Conservation (phyloP, 148 eudicot species). For the Rhododendron ovatum region DNA sequence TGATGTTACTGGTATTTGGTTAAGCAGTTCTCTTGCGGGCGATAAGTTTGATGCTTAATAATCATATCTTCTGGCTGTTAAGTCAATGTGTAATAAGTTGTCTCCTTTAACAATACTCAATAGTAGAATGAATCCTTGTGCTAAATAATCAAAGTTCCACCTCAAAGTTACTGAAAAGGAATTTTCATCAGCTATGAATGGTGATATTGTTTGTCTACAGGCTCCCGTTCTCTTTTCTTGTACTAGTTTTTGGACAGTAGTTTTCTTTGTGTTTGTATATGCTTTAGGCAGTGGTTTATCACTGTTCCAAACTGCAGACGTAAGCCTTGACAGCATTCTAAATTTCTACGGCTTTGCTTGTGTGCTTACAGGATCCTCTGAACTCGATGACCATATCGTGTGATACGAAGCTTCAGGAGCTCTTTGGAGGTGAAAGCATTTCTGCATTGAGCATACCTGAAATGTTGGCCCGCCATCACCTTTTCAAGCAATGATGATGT, state of each 20-base stretch:
- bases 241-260: not conserved
- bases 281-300: not conserved
- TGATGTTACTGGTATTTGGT: not conserved
- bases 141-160: not conserved
- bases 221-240: not conserved
- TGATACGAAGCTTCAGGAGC: conserved; percentile 45
- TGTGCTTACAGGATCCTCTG: conserved; percentile 35
- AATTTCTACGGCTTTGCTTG: not conserved
- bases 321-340: not conserved
- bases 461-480: conserved; percentile 33
- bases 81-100: not conserved
- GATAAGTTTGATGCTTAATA: not conserved
- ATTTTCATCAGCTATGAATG: not conserved
- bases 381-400: conserved; percentile 35
- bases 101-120: not conserved
- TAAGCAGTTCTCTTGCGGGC: not conserved
- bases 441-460: conserved; percentile 26
- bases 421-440: conserved; percentile 40
- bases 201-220: not conserved
- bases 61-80: not conserved
- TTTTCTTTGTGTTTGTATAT: not conserved
- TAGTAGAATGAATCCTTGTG: not conserved
- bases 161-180: not conserved
- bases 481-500: conserved; percentile 24
- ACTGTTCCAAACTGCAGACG: not conserved